These are phyloP conservation scores for Polychytrium aggregatum DNA, from an alignment of 192 early-diverging fungal species.

Conservation along the genomic window DNA sequence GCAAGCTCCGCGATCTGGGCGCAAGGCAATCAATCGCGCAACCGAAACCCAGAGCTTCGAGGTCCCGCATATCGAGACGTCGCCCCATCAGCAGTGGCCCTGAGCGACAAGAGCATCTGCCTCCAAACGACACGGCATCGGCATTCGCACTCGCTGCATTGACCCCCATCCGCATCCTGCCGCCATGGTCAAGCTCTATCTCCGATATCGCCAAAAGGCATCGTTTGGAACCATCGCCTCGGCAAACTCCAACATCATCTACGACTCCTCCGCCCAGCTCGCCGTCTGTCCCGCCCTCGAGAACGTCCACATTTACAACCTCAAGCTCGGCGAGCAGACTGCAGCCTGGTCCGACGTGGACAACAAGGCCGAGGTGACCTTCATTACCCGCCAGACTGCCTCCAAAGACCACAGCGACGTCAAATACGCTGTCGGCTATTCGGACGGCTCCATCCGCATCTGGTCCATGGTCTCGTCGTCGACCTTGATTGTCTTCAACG, in stretches of 20 bases:
- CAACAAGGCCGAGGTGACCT: slow-evolving; percentile 78
- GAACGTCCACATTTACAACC: slow-evolving; percentile 72
- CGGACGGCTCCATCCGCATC: slow-evolving; percentile 85
- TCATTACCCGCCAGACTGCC: slow-evolving; percentile 58
- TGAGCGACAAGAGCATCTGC: no score
- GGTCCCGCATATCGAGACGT: no score
- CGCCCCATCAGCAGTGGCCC: no score
- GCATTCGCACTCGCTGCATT: no score
- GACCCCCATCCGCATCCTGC: no score
- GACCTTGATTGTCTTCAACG: slow-evolving; percentile 59
- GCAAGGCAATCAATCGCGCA: no score
- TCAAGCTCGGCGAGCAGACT: slow-evolving; percentile 66
- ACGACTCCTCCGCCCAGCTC: slow-evolving; percentile 55
- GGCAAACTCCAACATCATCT: slow-evolving; percentile 54
- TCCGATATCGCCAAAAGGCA: slow-evolving; percentile 58
- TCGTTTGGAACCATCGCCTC: slow-evolving; percentile 79
- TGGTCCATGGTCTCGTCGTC: slow-evolving; percentile 55
- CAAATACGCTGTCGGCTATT: slow-evolving; percentile 39
- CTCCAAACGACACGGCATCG: no score
- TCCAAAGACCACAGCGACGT: background rate
- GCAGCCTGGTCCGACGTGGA: slow-evolving; percentile 68
- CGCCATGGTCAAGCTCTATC: slow-evolving; percentile 30
- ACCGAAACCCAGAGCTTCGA: no score
- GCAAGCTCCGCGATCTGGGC: no score
- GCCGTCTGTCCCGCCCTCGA: slow-evolving; percentile 77